Base-by-base conservation (phyloP, 352 stramenopile species). In the Phytophthora pseudosyringae region DNA sequence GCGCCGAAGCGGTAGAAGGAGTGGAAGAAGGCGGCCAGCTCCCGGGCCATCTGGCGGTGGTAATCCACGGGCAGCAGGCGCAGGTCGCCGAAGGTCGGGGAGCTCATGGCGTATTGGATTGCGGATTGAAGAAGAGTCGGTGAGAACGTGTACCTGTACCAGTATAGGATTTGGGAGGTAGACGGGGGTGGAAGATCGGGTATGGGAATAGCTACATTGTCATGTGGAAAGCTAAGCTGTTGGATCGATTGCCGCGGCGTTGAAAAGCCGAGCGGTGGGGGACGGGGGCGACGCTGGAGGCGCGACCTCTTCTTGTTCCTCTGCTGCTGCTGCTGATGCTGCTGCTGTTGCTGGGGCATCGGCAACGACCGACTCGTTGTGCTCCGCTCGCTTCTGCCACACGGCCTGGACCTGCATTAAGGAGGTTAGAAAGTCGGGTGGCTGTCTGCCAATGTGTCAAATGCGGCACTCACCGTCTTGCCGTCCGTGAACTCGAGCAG, bases 21-120 rank as follows among this genome's bases (percentile, higher is more conserved):
- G 79, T 94, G 86, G 69, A 94, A 91, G 51, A 94, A 94, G 33
- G 69, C 66, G 31, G 80, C 68, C 52, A 92, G 70, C 59, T 90
- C 80, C 33, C 75, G 81, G 43, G 83, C 81, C 31, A 92, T 64
- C 35, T 90, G 71, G 59, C 71, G 73, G 68, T 89, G 79, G 77
- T 90, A 92, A 71, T 92, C 83, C 49, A 72, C 71, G 8, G 81
- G 83, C 25, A 92, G 63, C 43, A 92, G 69, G 28, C 58, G 70
- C 69, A 91, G 76, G 33, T 75, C 66, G 29, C 55, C 50, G 32
- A 49, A 77, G 31, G 54, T 60, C 8, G 48, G 44, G 7, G 56
- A 43, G 58, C 39, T 73, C 59, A 73, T 73, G 21, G 21, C 21
- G 40, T 44, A 41, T 1, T 5, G 41, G 46, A 32, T 60, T 67